These are phyloP conservation scores for Megacollybia platyphylla DNA, from an alignment of 1,284 basidiomycete species.

Conservation along the genomic window DNA sequence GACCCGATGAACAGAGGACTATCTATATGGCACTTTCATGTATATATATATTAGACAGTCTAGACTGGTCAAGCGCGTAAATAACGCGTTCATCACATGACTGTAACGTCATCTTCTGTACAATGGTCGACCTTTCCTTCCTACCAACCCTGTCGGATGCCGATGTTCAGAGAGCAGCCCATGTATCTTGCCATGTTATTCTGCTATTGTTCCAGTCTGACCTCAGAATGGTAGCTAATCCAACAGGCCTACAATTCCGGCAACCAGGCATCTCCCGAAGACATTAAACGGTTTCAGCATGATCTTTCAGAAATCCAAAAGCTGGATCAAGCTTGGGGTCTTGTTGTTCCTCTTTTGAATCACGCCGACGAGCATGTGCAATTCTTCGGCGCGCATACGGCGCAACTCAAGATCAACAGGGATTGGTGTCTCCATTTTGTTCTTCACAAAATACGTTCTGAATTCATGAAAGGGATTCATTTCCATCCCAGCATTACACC, in stretches of 20 bases:
- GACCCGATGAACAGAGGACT: not conserved
- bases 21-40: no score
- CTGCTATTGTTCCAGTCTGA: not conserved
- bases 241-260: slow-evolving; percentile 43
- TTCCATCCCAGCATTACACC: slow-evolving; percentile 40
- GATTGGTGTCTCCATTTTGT: slow-evolving; percentile 56
- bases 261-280: slow-evolving; percentile 36
- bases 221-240: slow-evolving; percentile 26
- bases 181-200: slow-evolving; percentile 19
- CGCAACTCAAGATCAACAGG: slow-evolving; percentile 81
- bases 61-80: no score
- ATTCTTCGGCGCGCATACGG: slow-evolving; percentile 86
- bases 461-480: slow-evolving; percentile 34
- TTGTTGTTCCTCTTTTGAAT: slow-evolving; percentile 61
- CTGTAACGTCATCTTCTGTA: not conserved
- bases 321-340: slow-evolving; percentile 60
- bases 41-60: no score
- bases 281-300: slow-evolving; percentile 52
- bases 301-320: slow-evolving; percentile 69
- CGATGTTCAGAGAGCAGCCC: slow-evolving; percentile 34
- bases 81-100: no score
- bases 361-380: slow-evolving; percentile 70
- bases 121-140: slow-evolving; percentile 17
- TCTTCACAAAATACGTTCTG: not conserved
- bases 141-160: slow-evolving; percentile 27